These are phyloP conservation scores for Aeminium ludgeri DNA, from an alignment of 495 filamentous ascomycete species.

Conservation along the genomic window DNA sequence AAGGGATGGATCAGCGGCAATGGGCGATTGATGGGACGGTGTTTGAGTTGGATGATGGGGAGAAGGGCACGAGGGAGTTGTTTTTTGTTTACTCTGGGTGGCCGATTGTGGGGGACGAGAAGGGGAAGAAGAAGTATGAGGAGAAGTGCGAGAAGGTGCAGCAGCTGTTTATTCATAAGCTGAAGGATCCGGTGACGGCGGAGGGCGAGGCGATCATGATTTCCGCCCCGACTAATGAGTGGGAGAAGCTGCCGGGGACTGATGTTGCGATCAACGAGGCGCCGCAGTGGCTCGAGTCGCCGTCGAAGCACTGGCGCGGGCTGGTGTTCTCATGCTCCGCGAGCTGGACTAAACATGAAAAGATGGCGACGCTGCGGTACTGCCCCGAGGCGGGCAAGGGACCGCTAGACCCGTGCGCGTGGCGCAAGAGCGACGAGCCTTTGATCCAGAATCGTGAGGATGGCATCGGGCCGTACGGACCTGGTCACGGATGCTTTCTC, in stretches of 20 bases:
- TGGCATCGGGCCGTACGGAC: slow-evolving; percentile 18
- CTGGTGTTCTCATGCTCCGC: slow-evolving; percentile 21
- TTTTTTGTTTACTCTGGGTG: slow-evolving; percentile 25
- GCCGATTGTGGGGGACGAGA: slow-evolving; percentile 3
- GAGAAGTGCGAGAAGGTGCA: slow-evolving; percentile 15
- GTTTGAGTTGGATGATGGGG: slow-evolving; percentile 18
- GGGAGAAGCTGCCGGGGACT: slow-evolving; percentile 17
- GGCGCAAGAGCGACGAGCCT: slow-evolving; percentile 19
- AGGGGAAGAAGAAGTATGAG: background rate
- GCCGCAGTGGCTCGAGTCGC: slow-evolving; percentile 20
- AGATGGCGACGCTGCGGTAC: slow-evolving; percentile 20
- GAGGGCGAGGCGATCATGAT: slow-evolving; percentile 14
- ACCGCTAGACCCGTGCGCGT: slow-evolving; percentile 15
- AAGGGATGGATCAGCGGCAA: slow-evolving; percentile 19
- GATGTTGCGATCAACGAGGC: slow-evolving; percentile 23
- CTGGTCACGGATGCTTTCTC: slow-evolving; percentile 24
- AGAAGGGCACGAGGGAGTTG: too few relatives aligned
- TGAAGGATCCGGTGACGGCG: slow-evolving; percentile 12
- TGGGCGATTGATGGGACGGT: slow-evolving; percentile 26
- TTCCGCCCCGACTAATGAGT: slow-evolving; percentile 15
- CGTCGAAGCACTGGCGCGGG: slow-evolving; percentile 18
- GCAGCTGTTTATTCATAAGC: slow-evolving; percentile 19
- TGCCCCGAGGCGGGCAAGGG: slow-evolving; percentile 18
- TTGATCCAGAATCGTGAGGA: slow-evolving; percentile 14
- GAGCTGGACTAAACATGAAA: slow-evolving; percentile 23